Conservation (phyloP, 768 basidiomycete genomes). For the Mycena polygramma region DNA sequence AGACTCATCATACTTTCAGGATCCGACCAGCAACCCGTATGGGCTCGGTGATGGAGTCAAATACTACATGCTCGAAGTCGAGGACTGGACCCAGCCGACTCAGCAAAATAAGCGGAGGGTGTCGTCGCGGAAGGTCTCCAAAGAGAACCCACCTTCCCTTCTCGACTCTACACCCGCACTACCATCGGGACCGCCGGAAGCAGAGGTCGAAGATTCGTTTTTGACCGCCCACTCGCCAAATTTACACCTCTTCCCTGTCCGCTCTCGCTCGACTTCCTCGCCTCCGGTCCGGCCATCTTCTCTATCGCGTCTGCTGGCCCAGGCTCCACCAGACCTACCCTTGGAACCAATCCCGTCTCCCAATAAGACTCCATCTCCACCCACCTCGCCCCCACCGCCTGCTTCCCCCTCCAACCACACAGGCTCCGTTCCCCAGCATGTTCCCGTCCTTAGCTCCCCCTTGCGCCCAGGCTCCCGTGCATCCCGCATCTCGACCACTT, state of each 20-base stretch:
- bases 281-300: conserved; percentile 83
- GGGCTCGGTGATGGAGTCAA: conserved; percentile 90
- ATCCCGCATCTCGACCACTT: conserved; percentile 77
- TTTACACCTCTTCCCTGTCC: conserved; percentile 74
- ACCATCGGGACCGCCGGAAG: conserved; percentile 71
- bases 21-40: conserved; percentile 89
- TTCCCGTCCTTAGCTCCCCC: conserved; percentile 62
- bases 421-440: conserved; percentile 53
- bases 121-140: conserved; percentile 63
- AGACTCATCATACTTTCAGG: conserved; percentile 56
- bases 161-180: conserved; percentile 53
- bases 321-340: conserved; percentile 66
- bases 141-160: conserved; percentile 54
- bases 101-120: conserved; percentile 70
- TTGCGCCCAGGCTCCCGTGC: conserved; percentile 81
- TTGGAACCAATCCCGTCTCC: conserved; percentile 44
- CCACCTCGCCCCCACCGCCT: conserved; percentile 53
- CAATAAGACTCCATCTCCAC: conserved; percentile 50
- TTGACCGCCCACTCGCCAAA: conserved; percentile 74
- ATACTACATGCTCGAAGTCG: conserved; percentile 94
- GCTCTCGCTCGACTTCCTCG: conserved; percentile 75
- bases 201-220: conserved; percentile 82
- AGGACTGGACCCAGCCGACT: conserved; percentile 89
- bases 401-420: conserved; percentile 52
- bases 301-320: conserved; percentile 82